These are phyloP conservation scores for Tricholoma saponaceum DNA, from an alignment of 768 basidiomycete genomes.

Conservation along the genomic window DNA sequence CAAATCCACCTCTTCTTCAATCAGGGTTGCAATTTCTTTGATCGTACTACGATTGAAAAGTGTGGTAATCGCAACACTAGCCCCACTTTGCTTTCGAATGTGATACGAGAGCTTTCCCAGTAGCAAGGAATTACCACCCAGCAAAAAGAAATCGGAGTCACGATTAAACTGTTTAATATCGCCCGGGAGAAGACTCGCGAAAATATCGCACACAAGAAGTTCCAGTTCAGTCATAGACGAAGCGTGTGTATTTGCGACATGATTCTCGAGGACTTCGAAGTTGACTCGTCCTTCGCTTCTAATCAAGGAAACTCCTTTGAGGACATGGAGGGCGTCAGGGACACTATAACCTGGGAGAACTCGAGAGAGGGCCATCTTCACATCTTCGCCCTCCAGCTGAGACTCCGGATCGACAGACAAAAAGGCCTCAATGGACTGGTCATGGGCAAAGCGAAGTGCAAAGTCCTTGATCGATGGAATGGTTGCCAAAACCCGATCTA, in stretches of 20 bases:
- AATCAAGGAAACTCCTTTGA: conserved; percentile 21
- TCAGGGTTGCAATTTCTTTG: conserved; percentile 34
- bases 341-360: conserved; percentile 36
- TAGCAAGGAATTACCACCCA: conserved; percentile 42
- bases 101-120: conserved; percentile 42
- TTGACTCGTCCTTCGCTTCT: conserved; percentile 22
- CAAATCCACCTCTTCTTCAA: conserved; percentile 25
- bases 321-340: conserved; percentile 30
- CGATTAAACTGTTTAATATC: conserved; percentile 24
- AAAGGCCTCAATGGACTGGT: conserved; percentile 34
- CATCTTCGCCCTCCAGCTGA: conserved; percentile 14
- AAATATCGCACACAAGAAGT: conserved; percentile 31
- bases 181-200: conserved; percentile 28
- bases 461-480: conserved; percentile 30
- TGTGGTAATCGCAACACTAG: conserved; percentile 30
- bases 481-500: conserved; percentile 23
- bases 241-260: conserved; percentile 16
- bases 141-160: conserved; percentile 39
- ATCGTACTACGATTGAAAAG: conserved; percentile 41
- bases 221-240: conserved; percentile 27
- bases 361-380: conserved; percentile 17
- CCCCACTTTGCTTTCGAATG: conserved; percentile 35
- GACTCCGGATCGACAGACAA: conserved; percentile 23
- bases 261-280: conserved; percentile 27
- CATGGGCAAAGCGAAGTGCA: conserved; percentile 26